Percentiles rank a stretch among this genome's conserved stretches.
These are phyloP conservation scores for Talaromyces sp. DNA, from an alignment of 2,329 filamentous ascomycete genomes.

Conservation along the genomic window DNA sequence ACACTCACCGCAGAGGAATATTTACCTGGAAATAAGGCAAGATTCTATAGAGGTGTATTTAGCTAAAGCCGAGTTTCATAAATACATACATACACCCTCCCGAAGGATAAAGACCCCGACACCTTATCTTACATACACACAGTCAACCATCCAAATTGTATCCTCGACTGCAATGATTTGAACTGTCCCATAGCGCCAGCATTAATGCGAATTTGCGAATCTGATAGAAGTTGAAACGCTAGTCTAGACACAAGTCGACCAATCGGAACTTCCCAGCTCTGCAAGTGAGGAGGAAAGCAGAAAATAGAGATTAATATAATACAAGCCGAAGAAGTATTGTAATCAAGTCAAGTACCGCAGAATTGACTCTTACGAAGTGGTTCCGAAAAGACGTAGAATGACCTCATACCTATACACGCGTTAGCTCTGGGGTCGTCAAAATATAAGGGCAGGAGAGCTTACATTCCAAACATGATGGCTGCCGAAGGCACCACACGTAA, in stretches of 20 bases:
- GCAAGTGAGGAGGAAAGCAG: background rate
- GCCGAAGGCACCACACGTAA: constrained; percentile 86
- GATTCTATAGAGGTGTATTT: background rate
- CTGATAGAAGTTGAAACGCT: background rate
- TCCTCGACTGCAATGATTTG: background rate
- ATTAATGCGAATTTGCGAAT: constrained; percentile 6
- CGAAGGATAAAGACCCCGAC: background rate
- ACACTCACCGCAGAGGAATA: background rate
- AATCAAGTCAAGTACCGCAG: background rate
- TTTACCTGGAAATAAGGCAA: background rate
- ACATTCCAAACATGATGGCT: constrained; percentile 96
- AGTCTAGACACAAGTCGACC: background rate
- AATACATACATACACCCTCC: background rate
- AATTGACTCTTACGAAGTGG: constrained; percentile 24
- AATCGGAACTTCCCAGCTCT: background rate
- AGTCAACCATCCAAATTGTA: background rate
- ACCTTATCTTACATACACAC: constrained; percentile 5
- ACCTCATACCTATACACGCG: constrained; percentile 28
- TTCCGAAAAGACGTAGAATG: constrained; percentile 30
- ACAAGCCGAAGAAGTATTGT: background rate
- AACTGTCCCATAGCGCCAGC: constrained; percentile 8
- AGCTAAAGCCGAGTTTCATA: background rate
- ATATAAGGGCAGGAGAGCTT: constrained; percentile 28
- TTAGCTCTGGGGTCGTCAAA: constrained; percentile 20
- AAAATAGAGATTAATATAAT: constrained; percentile 4